These are phyloP conservation scores for Candida montana DNA, from an alignment of 805 yeast species.

Conservation along the genomic window DNA sequence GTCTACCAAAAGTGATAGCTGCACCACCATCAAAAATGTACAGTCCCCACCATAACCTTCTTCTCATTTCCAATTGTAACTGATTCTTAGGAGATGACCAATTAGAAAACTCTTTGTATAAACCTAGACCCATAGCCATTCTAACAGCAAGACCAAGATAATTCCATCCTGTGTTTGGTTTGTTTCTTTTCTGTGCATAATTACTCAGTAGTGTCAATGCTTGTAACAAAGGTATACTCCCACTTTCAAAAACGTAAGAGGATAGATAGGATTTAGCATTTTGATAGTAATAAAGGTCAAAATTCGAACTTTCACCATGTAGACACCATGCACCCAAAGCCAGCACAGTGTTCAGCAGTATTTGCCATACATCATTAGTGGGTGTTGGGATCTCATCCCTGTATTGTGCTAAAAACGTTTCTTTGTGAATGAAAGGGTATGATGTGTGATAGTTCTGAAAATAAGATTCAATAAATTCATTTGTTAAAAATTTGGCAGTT, in stretches of 20 bases:
- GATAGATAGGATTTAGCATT: constrained; percentile 42
- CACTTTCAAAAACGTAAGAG: constrained; percentile 50
- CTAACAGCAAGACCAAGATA: constrained; percentile 58
- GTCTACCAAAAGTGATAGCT: constrained; percentile 61
- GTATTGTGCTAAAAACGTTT: constrained; percentile 45
- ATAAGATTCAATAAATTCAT: constrained; percentile 42
- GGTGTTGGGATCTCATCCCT: constrained; percentile 36
- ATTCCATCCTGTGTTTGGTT: constrained; percentile 67
- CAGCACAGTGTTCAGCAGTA: constrained; percentile 49
- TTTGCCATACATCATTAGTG: constrained; percentile 44
- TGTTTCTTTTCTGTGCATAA: constrained; percentile 59
- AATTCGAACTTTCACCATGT: constrained; percentile 46
- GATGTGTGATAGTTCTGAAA: constrained; percentile 56
- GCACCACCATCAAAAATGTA: constrained; percentile 61
- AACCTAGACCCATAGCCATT: constrained; percentile 63
- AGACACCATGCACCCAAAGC: constrained; percentile 70
- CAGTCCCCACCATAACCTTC: constrained; percentile 66
- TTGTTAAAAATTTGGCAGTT: constrained; percentile 26
- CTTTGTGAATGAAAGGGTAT: constrained; percentile 55
- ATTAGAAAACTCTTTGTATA: constrained; percentile 48
- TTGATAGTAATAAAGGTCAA: constrained; percentile 52
- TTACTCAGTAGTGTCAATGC: constrained; percentile 50
- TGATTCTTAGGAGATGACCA: constrained; percentile 35
- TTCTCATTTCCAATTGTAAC: constrained; percentile 46
- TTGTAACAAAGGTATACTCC: constrained; percentile 49